A percentile compares a stretch with the other conserved stretches of the same genome.
These are phyloP conservation scores for Selenicereus undatus DNA, from an alignment of 148 eudicot species.

Conservation along the genomic window DNA sequence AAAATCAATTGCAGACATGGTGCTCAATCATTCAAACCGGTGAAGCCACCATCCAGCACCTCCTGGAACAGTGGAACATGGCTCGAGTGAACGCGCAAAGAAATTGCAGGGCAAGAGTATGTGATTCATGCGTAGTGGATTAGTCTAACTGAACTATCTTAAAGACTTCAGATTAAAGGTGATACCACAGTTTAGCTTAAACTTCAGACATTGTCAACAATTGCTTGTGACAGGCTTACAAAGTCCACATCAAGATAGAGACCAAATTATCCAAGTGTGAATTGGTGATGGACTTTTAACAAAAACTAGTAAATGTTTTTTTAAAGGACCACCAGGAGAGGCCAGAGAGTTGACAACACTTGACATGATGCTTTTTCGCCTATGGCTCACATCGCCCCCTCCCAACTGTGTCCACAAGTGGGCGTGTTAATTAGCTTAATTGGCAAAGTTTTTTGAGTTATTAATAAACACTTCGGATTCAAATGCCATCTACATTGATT, in stretches of 20 bases:
- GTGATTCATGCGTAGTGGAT: background rate
- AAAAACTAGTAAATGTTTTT: background rate
- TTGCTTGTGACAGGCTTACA: background rate
- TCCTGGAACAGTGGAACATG: background rate
- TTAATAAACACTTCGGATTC: no score
- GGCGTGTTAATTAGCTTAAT: no score
- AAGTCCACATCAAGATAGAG: background rate
- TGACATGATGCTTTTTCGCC: no score
- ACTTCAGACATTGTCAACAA: background rate
- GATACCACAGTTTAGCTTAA: background rate
- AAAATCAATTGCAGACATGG: background rate
- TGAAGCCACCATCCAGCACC: background rate
- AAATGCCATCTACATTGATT: no score
- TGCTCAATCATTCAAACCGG: background rate
- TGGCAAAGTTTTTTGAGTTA: no score
- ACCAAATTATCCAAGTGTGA: background rate
- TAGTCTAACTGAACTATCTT: background rate
- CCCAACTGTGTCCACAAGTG: no score
- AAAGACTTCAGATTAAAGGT: background rate
- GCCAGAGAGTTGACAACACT: no score
- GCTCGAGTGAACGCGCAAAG: no score
- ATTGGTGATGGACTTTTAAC: background rate
- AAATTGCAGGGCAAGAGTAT: background rate
- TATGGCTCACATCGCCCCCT: no score
- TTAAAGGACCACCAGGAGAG: no score